These are phyloP conservation scores for Phialocephala sp. DNA, from an alignment of 2,329 filamentous ascomycete species.

Conservation along the genomic window DNA sequence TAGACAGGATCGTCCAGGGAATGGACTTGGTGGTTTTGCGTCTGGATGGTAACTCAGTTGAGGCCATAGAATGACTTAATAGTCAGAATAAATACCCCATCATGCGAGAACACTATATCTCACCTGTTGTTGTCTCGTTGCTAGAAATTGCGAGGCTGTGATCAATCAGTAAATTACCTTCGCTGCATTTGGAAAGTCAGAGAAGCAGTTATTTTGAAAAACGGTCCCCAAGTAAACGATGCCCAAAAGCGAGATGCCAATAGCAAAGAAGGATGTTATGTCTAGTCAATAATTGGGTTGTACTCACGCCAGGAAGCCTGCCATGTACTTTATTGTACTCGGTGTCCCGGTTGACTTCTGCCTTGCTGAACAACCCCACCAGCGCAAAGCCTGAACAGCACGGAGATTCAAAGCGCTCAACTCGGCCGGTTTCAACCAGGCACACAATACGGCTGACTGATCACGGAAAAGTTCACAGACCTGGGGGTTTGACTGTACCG, in stretches of 20 bases:
- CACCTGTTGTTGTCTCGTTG: neutral
- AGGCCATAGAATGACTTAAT: slow-evolving; percentile 7
- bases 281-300: no score
- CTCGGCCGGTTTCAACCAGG: neutral
- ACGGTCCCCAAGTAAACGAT: no score
- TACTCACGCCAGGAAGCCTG: no score
- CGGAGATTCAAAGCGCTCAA: neutral
- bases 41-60: slow-evolving; percentile 13
- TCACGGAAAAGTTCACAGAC: neutral
- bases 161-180: no score
- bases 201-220: no score
- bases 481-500: neutral
- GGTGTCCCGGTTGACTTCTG: no score
- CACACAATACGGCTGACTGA: neutral
- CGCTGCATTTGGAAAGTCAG: no score
- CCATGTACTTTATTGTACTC: no score
- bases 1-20: neutral
- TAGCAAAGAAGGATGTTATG: no score
- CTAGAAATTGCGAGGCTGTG: no score
- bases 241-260: no score
- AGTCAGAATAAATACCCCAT: slow-evolving; percentile 21
- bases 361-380: no score
- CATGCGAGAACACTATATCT: slow-evolving; percentile 1
- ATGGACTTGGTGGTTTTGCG: slow-evolving; percentile 13
- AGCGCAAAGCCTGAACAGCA: neutral